These are phyloP conservation scores for Rhizophagus prolifer DNA, from an alignment of 192 early-diverging fungal species.

Conservation along the genomic window DNA sequence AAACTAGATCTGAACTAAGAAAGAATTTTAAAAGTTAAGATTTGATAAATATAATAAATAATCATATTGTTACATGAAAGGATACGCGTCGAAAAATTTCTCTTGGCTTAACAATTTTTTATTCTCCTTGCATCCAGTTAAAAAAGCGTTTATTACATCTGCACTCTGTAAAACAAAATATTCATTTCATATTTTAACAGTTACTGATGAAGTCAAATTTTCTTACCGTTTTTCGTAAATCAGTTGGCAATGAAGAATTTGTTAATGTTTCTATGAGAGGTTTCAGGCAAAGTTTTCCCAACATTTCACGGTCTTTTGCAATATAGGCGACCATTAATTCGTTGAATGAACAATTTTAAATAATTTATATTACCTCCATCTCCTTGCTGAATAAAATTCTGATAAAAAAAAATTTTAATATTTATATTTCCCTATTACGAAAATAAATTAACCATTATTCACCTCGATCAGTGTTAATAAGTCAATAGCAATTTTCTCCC, in stretches of 20 bases:
- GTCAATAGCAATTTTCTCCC: conserved; percentile 21
- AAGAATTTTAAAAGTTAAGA: neutral
- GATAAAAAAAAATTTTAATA: neutral
- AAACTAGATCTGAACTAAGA: neutral
- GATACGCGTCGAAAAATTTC: conserved; percentile 18
- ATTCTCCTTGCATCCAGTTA: conserved; percentile 27
- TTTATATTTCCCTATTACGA: neutral
- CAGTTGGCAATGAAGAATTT: conserved; percentile 4
- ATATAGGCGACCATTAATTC: too few relatives aligned
- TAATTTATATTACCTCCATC: neutral
- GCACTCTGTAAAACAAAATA: conserved; percentile 4
- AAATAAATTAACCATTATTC: neutral
- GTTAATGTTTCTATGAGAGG: neutral
- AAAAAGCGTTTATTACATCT: conserved; percentile 17
- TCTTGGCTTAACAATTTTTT: conserved; percentile 25
- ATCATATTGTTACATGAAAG: neutral
- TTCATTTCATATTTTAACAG: too few relatives aligned
- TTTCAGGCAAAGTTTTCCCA: conserved; percentile 8
- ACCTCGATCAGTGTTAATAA: conserved; percentile 10
- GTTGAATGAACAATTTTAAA: too few relatives aligned
- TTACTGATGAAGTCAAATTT: neutral
- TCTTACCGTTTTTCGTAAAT: conserved; percentile 7
- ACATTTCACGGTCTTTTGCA: neutral
- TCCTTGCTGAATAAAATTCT: neutral
- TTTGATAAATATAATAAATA: neutral